Evolutionary conservation across 176 grass and related monocot genomes (phyloP).

Genomic region (Leersia perrieri): DNA sequence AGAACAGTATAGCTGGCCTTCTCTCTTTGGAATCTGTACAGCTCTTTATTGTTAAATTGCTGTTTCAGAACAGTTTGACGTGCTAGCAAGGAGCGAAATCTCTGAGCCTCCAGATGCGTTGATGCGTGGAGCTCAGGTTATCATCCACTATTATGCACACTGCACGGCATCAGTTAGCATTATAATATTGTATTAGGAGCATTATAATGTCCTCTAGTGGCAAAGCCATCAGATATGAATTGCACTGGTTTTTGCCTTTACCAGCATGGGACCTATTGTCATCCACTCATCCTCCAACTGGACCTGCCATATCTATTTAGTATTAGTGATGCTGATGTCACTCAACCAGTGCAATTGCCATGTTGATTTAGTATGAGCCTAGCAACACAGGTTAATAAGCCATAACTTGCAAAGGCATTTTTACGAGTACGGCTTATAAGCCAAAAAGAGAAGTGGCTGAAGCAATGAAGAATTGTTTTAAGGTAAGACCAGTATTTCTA

Average conservation of each 20-base stretch:
- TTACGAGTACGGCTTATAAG: too few species aligned
- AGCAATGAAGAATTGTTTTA: too few species aligned
- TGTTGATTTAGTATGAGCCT: neutral
- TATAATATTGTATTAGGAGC: neutral
- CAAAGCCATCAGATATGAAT: neutral
- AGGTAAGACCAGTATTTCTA: too few species aligned
- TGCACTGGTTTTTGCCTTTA: neutral
- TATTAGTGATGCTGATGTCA: neutral
- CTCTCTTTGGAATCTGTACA: neutral
- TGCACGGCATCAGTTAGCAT: neutral
- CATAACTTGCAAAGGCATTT: too few species aligned
- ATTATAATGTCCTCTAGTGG: neutral
- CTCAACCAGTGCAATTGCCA: neutral
- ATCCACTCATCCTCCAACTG: neutral
- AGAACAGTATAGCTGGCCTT: neutral
- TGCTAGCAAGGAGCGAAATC: neutral
- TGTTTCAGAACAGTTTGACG: conserved; percentile 5
- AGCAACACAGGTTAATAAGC: too few species aligned
- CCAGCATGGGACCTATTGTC: neutral
- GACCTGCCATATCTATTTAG: neutral
- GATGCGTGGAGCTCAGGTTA: conserved; percentile 1
- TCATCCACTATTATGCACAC: neutral
- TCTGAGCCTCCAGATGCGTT: neutral
- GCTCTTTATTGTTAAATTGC: neutral
- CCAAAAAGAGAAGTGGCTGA: too few species aligned